Base-by-base conservation (phyloP, 495 filamentous ascomycete genomes). In the Penicillium manginii region DNA sequence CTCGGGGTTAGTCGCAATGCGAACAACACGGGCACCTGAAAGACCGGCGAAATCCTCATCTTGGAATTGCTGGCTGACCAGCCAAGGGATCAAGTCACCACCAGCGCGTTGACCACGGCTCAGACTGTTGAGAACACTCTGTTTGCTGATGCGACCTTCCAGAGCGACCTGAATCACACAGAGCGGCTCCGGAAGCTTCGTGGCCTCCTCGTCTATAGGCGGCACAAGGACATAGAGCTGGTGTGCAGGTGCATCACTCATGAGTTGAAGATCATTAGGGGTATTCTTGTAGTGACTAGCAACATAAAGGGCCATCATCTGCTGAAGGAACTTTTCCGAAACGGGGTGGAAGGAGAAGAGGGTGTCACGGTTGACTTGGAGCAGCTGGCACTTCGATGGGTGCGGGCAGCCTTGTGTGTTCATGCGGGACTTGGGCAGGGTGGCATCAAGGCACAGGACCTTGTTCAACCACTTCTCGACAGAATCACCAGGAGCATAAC, bases 211-310 rank as follows among this genome's bases (percentile, higher is more conserved):
- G 33, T 88, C 81, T 21, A 96, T 86, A 0, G 94, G 93, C 6
- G 93, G 90, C 4, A 96, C 91, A 35, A 99, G 86, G 29, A 97
- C 96, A 66, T 92, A 98, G 17, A 99, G 86, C 72, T 98, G 92
- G 68, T 99, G 96, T 0, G 94, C 93, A 11, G 96, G 96, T 7
- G 96, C 94, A 76, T 99, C 96, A 62, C 89, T 93, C 90, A 99
- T 94, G 33, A 99, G 85, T 70, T 98, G 96, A 26, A 99, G 82
- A 67, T 99, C 96, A 65, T 99, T 97, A 4, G 96, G 96, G 1
- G 92, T 92, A 73, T 99, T 99, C 74, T 98, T 98, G 78, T 99
- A 97, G 69, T 97, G 93, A 68, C 90, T 93, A 17, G 96, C 92
- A n/a, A 98, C 94, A 65, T 97, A 98, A 2, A 99, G 84, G 10